Conservation (phyloP, 768 basidiomycete genomes). For the Plicaturopsis crispa region DNA sequence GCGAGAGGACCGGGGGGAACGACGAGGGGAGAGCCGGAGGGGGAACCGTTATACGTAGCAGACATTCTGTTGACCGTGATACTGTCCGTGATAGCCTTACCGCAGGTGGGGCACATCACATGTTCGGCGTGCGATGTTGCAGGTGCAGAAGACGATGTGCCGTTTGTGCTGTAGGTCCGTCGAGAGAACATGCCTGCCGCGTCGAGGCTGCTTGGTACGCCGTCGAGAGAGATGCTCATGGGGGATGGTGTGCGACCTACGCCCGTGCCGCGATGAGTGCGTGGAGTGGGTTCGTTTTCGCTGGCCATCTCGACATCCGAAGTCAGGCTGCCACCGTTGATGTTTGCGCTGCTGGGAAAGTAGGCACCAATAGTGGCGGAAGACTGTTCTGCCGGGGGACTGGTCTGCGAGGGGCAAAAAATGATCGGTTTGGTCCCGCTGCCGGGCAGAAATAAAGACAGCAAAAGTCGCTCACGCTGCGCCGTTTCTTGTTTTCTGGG, state of each 20-base stretch:
- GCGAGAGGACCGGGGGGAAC: slow-evolving; percentile 22
- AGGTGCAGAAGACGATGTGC: slow-evolving; percentile 32
- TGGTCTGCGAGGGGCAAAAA: slow-evolving; percentile 5
- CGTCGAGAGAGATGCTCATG: slow-evolving; percentile 44
- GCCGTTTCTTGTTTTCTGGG: slow-evolving; percentile 38
- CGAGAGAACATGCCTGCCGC: slow-evolving; percentile 22
- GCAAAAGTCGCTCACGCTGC: slow-evolving; percentile 21
- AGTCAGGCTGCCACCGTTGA: too few species aligned
- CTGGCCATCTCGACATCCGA: slow-evolving; percentile 15
- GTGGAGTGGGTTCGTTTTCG: slow-evolving; percentile 14
- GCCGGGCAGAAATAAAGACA: slow-evolving; percentile 2
- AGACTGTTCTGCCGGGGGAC: slow-evolving; percentile 16
- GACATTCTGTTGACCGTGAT: slow-evolving; percentile 19
- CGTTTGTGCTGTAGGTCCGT: slow-evolving; percentile 18
- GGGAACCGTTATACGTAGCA: slow-evolving; percentile 10
- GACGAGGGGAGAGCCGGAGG: slow-evolving; percentile 19
- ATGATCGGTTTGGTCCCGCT: slow-evolving; percentile 10
- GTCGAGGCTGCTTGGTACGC: slow-evolving; percentile 33
- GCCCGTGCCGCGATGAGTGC: slow-evolving; percentile 1
- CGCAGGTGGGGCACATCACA: slow-evolving; percentile 48
- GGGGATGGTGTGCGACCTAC: slow-evolving; percentile 10
- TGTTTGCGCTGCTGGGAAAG: slow-evolving; percentile 11
- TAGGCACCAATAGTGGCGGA: slow-evolving; percentile 17
- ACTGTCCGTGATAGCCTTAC: slow-evolving; percentile 39
- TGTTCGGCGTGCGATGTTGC: slow-evolving; percentile 32